Evolutionary conservation across 495 filamentous ascomycete genomes (phyloP).

Genomic region (Penicillium soppii): DNA sequence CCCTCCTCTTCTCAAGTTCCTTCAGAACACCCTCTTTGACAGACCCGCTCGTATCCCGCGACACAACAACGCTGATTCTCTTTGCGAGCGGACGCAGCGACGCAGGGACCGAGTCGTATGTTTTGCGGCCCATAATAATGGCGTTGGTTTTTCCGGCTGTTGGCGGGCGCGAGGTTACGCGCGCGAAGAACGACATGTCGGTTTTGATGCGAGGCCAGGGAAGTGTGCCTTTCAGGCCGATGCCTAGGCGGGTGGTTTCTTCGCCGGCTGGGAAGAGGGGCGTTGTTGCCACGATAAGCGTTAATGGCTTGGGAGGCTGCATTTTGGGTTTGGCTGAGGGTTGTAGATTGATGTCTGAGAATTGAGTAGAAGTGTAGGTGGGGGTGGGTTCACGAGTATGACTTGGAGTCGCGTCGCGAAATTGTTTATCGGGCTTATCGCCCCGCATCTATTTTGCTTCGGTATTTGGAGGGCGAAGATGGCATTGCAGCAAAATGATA

Average conservation of each 20-base stretch:
- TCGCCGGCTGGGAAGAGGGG: conserved; percentile 35
- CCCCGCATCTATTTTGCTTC: background rate
- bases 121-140: conserved; percentile 96
- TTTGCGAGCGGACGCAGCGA: conserved; percentile 76
- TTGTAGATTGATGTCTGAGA: background rate
- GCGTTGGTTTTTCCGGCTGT: conserved; percentile 56
- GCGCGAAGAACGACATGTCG: conserved; percentile 93
- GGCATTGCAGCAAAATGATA: too few species aligned
- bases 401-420: conserved; percentile 2
- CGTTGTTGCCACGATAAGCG: conserved; percentile 47
- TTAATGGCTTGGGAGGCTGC: conserved; percentile 27
- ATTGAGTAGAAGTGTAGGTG: background rate
- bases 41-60: conserved; percentile 39
- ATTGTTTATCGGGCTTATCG: background rate
- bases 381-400: background rate
- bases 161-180: conserved; percentile 72
- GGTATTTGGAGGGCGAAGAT: too few species aligned
- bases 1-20: conserved; percentile 23
- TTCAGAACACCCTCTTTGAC: conserved; percentile 25
- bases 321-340: conserved; percentile 13
- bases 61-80: conserved; percentile 76
- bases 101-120: conserved; percentile 82
- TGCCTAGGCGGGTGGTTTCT: conserved; percentile 66
- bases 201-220: conserved; percentile 85
- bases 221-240: conserved; percentile 74